Percentiles rank a stretch among this genome's conserved stretches.
Evolutionary conservation across 2,329 filamentous ascomycete genomes (phyloP).

Genomic region (Tolypocladium cylindrosporum): DNA sequence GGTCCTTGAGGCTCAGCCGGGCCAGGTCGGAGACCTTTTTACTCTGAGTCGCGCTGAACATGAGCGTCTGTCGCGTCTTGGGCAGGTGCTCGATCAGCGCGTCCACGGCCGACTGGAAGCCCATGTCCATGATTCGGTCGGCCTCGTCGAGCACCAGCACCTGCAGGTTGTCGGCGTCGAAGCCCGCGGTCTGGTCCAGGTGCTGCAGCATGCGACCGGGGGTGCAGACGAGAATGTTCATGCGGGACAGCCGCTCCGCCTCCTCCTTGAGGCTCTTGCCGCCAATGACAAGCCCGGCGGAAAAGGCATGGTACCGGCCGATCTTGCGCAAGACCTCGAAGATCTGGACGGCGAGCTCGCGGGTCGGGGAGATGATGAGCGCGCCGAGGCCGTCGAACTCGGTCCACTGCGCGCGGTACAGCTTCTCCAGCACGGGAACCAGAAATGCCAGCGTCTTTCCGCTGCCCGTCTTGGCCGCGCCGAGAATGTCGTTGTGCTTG

Average conservation of each 20-base stretch:
- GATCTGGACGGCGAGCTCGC: slow-evolving; percentile 92
- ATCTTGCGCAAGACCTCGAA: slow-evolving; percentile 90
- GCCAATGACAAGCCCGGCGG: slow-evolving; percentile 86
- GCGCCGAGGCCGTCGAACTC: slow-evolving; percentile 87
- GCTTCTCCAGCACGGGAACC: slow-evolving; percentile 81
- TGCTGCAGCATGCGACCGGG: slow-evolving; percentile 94
- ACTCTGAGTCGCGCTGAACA: slow-evolving; percentile 95
- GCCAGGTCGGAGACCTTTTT: slow-evolving; percentile 89
- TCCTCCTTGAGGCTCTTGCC: slow-evolving; percentile 86
- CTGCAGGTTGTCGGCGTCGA: slow-evolving; percentile 84
- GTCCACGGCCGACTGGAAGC: slow-evolving; percentile 83
- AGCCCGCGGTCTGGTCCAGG: slow-evolving; percentile 81
- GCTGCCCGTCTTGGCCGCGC: slow-evolving; percentile 89
- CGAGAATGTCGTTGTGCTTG: slow-evolving; percentile 79
- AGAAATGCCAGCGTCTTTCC: slow-evolving; percentile 94
- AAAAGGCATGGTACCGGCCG: slow-evolving; percentile 80
- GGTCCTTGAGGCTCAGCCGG: slow-evolving; percentile 75
- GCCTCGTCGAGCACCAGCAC: slow-evolving; percentile 93
- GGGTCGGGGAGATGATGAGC: slow-evolving; percentile 85
- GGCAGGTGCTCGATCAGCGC: slow-evolving; percentile 89
- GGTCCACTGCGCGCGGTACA: slow-evolving; percentile 83
- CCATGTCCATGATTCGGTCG: slow-evolving; percentile 96
- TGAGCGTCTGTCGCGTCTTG: slow-evolving; percentile 73
- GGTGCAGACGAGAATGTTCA: slow-evolving; percentile 97
- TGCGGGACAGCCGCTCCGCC: slow-evolving; percentile 70